A percentile compares a stretch with the other conserved stretches of the same genome.
phyloP scores from a whole-genome alignment of 108 stramenopile genomes.

The Nitzschia sp. region DNA sequence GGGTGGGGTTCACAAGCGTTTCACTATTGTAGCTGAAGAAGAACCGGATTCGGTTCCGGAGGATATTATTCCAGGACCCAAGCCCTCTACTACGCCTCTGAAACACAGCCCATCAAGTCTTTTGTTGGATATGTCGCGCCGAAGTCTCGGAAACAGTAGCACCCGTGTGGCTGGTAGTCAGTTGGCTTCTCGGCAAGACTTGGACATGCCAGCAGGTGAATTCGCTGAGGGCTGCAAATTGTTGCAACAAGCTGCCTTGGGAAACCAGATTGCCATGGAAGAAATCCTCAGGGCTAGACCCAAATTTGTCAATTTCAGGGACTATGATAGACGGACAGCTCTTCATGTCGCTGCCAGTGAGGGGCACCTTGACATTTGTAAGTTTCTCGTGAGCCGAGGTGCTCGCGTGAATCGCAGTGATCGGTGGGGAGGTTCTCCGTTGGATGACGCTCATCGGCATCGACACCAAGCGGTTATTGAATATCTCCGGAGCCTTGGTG shows the following conservation, averaged over 20 bases:
- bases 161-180: slow-evolving; percentile 39
- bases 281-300: slow-evolving; percentile 38
- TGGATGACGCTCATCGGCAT: slow-evolving; percentile 89
- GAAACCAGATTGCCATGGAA: slow-evolving; percentile 40
- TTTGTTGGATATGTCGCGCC: slow-evolving; percentile 23
- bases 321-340: slow-evolving; percentile 87
- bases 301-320: slow-evolving; percentile 74
- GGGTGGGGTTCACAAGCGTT: too few relatives aligned
- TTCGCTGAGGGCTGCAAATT: slow-evolving; percentile 84
- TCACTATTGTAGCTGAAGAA: slow-evolving; percentile 32
- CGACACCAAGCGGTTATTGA: slow-evolving; percentile 65
- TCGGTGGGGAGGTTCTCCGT: slow-evolving; percentile 74
- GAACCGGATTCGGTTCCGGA: slow-evolving; percentile 32
- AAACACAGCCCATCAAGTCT: neutral
- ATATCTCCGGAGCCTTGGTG: slow-evolving; percentile 73
- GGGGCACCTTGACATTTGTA: slow-evolving; percentile 70
- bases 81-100: neutral
- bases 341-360: slow-evolving; percentile 82
- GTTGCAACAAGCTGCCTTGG: slow-evolving; percentile 72
- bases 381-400: slow-evolving; percentile 48
- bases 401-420: slow-evolving; percentile 75
- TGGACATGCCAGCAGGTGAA: slow-evolving; percentile 55
- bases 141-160: slow-evolving; percentile 9
- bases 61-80: slow-evolving; percentile 32
- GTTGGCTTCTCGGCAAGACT: slow-evolving; percentile 54